Evolutionary conservation across 2,329 filamentous ascomycete species (phyloP), one percentile per base, ranked within the genome.

Genomic region (Plectosphaerella plurivora): DNA sequence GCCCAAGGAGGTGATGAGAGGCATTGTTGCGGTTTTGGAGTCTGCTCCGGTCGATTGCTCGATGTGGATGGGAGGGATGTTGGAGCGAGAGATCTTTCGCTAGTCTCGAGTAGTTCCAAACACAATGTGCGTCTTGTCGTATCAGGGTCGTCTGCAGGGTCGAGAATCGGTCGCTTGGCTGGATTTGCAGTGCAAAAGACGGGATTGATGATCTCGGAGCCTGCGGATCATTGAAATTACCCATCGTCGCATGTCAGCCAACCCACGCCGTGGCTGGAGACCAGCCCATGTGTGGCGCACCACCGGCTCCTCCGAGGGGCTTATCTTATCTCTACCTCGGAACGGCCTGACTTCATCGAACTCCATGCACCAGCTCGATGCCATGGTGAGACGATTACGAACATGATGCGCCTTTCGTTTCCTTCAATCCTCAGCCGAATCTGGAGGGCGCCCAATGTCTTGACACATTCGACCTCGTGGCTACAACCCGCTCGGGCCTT

Each of bases 1-100:
- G 59, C 89, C 82, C 63, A 95, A 78, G 45, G 73, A 68, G 58
- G 77, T 73, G 61, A 79, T 62, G 47, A 61, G 59, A 46, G 71
- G 73, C 66, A 71, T 66, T 51, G 56, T 66, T 39, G 25, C 18
- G 22, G 45, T 22, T n/a, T 22, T 24, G 37, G 14, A 41, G 37
- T n/a, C 37, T 39, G 50, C 9, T 45, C 14, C 18, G 3, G 15
- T 22, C 7, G 5, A n/a, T 46, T 46, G 14, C 14, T 22, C 7
- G 25, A n/a, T 46, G 24, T 16, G 45, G 33, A 28, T 28, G 45
- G 22, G 15, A 7, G 15, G 18, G 3, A 2, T 6, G 15, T 15
- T 22, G 14, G 44, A 45, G 22, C 22, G 22, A 11, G 44, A 39
- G 4, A 3, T 39, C 10, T 14, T 39, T 39, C 37, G 37, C 35